These are phyloP conservation scores for Akanthomyces uredinophilus DNA, from an alignment of 2,329 filamentous ascomycete genomes.

Conservation along the genomic window DNA sequence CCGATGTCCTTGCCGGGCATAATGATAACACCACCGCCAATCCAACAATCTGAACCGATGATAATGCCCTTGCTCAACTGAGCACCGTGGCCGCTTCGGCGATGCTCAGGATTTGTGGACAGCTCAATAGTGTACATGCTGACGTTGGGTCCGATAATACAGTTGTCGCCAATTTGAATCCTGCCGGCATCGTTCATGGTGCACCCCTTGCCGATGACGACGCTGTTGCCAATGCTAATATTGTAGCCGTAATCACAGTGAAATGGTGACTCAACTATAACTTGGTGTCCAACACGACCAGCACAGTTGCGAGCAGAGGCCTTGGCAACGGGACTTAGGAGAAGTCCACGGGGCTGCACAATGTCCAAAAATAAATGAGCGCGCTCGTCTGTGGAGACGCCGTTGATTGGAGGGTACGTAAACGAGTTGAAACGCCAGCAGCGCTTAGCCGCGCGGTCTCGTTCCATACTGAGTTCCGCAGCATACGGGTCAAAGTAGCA, in stretches of 20 bases:
- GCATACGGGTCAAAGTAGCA: conserved; percentile 73
- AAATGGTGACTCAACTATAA: conserved; percentile 81
- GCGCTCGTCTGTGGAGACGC: conserved; percentile 64
- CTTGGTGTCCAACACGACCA: conserved; percentile 65
- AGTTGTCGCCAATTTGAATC: conserved; percentile 61
- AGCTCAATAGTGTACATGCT: no score
- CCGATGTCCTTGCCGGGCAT: conserved; percentile 77
- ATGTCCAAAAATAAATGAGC: conserved; percentile 68
- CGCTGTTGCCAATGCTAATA: conserved; percentile 78
- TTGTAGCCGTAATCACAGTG: conserved; percentile 95
- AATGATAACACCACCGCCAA: conserved; percentile 71
- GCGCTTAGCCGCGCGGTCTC: conserved; percentile 76
- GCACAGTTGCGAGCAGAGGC: conserved; percentile 45
- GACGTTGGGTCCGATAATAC: no score
- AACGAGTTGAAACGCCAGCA: conserved; percentile 80
- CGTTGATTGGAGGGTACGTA: conserved; percentile 67
- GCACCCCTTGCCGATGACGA: conserved; percentile 77
- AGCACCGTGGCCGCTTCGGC: no score
- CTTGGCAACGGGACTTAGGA: no score
- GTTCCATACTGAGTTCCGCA: conserved; percentile 71
- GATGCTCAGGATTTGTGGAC: no score
- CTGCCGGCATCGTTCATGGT: conserved; percentile 81
- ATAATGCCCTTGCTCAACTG: conserved; percentile 49
- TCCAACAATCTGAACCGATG: conserved; percentile 82
- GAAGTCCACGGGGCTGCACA: conserved; percentile 58